phyloP scores from a whole-genome alignment of 345 rosid genomes.

The Corchorus capsularis region DNA sequence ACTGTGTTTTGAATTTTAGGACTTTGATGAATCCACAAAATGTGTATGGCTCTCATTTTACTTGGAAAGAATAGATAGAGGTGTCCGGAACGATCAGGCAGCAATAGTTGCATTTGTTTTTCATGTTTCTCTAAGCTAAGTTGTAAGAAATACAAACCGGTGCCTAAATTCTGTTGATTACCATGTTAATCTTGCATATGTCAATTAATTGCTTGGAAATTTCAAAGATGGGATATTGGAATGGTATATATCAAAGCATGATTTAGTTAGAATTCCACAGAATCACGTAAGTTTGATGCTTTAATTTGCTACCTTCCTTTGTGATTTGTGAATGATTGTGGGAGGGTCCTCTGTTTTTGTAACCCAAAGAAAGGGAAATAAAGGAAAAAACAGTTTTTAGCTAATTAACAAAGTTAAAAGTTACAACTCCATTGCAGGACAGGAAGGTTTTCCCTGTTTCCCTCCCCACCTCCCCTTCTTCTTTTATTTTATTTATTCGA shows the following conservation, averaged over 20 bases:
- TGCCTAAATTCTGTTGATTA: not conserved
- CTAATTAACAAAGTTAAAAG: too few species aligned
- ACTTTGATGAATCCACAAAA: not conserved
- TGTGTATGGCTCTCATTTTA: not conserved
- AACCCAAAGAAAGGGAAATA: not conserved
- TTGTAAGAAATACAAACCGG: not conserved
- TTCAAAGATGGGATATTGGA: not conserved
- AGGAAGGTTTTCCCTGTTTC: too few species aligned
- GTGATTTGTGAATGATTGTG: not conserved
- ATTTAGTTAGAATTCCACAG: constrained; percentile 1
- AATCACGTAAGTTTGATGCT: constrained; percentile 5
- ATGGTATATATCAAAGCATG: not conserved
- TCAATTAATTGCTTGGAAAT: not conserved
- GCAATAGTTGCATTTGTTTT: not conserved
- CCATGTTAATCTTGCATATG: not conserved
- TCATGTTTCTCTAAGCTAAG: not conserved
- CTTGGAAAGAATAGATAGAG: not conserved
- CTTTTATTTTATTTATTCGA: too few species aligned
- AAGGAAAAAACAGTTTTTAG: too few species aligned
- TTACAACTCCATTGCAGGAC: too few species aligned
- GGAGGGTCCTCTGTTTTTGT: not conserved
- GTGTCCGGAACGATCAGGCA: not conserved
- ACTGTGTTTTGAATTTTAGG: not conserved
- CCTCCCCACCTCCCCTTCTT: too few species aligned
- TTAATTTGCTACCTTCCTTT: not conserved